phyloP scores from a whole-genome alignment of 257 asterid genomes.

The Solanum commersonii region DNA sequence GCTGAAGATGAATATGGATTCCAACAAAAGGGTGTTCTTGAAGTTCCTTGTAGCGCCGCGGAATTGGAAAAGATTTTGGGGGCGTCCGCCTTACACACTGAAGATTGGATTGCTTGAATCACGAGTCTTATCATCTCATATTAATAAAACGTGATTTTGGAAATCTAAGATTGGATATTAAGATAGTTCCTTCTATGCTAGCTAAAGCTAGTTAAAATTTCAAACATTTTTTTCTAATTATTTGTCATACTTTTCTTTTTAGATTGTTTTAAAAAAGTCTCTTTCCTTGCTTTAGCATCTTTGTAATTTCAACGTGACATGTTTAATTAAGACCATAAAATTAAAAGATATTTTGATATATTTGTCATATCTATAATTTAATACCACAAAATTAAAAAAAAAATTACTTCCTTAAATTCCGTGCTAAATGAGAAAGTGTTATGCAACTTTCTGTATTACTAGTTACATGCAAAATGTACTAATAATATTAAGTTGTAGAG shows the following conservation, averaged over 20 bases:
- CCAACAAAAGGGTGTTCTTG: constrained; percentile 12
- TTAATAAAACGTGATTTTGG: not conserved
- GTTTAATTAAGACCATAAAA: too few relatives aligned
- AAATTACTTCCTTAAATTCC: too few relatives aligned
- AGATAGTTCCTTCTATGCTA: not conserved
- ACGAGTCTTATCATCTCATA: not conserved
- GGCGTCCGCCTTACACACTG: not conserved
- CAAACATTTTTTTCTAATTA: not conserved
- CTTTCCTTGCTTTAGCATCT: not conserved
- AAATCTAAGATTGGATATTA: not conserved
- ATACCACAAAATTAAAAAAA: too few relatives aligned
- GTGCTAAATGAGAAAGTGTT: not conserved
- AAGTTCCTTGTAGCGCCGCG: constrained; percentile 11
- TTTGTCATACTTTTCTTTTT: not conserved
- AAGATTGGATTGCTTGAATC: not conserved
- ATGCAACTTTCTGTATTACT: not conserved
- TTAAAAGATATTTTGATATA: too few relatives aligned
- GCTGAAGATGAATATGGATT: constrained; percentile 27
- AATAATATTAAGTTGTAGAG: not conserved
- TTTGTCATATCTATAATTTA: not conserved
- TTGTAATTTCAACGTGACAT: not conserved
- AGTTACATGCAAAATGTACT: not conserved
- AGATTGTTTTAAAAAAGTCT: too few relatives aligned
- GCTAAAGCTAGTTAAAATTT: not conserved
- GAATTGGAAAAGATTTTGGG: constrained; percentile 12